Evolutionary conservation across 2,329 filamentous ascomycete species (phyloP).

Genomic region (Raffaelea arxii): DNA sequence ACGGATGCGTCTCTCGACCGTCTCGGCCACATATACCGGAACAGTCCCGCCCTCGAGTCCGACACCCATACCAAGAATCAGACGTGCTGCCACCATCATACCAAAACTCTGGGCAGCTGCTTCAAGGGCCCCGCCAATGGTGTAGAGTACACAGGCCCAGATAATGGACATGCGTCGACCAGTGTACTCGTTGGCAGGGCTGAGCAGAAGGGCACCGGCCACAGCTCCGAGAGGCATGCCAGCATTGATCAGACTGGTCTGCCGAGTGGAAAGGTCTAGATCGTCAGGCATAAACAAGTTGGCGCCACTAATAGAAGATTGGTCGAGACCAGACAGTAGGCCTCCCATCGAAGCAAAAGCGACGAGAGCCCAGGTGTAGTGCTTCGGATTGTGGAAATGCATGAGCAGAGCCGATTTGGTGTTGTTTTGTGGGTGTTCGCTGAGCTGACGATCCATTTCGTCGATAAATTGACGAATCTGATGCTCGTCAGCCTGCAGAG

Average conservation of each 20-base stretch:
- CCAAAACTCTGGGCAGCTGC: conserved; percentile 58
- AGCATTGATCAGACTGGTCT: conserved; percentile 58
- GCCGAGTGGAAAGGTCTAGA: conserved; percentile 40
- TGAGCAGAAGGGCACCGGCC: conserved; percentile 56
- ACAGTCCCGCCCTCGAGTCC: conserved; percentile 67
- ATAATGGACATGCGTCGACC: conserved; percentile 61
- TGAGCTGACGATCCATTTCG: neutral
- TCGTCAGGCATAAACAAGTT: conserved; percentile 55
- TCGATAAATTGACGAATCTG: neutral
- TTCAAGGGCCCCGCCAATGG: conserved; percentile 58
- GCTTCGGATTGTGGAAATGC: conserved; percentile 27
- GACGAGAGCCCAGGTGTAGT: conserved; percentile 60
- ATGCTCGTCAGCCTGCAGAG: neutral
- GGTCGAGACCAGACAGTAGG: conserved; percentile 61
- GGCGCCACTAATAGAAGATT: conserved; percentile 62
- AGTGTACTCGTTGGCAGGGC: conserved; percentile 56
- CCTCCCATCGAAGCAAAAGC: conserved; percentile 69
- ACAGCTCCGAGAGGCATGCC: conserved; percentile 65
- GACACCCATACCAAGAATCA: conserved; percentile 61
- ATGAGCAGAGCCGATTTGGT: too few relatives aligned
- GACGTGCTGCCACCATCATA: conserved; percentile 60
- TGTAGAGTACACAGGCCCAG: conserved; percentile 59
- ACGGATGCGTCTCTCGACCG: conserved; percentile 54
- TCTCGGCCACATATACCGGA: conserved; percentile 65
- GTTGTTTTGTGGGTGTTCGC: neutral